Evolutionary conservation across 2,329 filamentous ascomycete genomes (phyloP).

Genomic region (Curvularia verruculosa): DNA sequence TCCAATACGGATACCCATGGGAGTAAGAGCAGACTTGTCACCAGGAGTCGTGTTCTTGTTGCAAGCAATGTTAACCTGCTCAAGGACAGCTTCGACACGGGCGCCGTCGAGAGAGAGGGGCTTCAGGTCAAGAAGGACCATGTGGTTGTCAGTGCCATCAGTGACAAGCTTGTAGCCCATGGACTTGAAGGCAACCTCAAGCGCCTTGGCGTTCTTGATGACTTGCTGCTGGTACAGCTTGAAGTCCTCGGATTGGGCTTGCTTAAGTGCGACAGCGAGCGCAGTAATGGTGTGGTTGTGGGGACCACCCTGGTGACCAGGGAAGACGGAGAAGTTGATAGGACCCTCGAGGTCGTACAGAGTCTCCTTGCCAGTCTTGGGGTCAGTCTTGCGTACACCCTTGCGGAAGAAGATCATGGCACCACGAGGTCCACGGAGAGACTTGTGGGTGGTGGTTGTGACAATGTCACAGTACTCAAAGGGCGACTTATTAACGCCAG

Average conservation of each 20-base stretch:
- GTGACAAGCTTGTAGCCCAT: slow-evolving; percentile 93
- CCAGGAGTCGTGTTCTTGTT: slow-evolving; percentile 99
- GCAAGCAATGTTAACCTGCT: slow-evolving; percentile 98
- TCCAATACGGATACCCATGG: slow-evolving; percentile 90
- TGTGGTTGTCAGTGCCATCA: slow-evolving; percentile 95
- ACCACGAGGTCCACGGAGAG: slow-evolving; percentile 88
- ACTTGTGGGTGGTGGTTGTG: slow-evolving; percentile 98
- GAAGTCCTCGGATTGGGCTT: slow-evolving; percentile 90
- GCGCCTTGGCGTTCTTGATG: slow-evolving; percentile 87
- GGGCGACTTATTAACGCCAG: slow-evolving; percentile 86
- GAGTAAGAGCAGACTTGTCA: slow-evolving; percentile 90
- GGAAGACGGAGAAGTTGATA: slow-evolving; percentile 99
- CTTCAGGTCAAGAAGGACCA: slow-evolving; percentile 94
- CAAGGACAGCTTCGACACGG: slow-evolving; percentile 91
- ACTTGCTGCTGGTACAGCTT: slow-evolving; percentile 93
- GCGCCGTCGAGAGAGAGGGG: slow-evolving; percentile 87
- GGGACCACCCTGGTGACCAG: slow-evolving; percentile 95
- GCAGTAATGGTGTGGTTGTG: slow-evolving; percentile 99
- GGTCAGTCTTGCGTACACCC: slow-evolving; percentile 80
- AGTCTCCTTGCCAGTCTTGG: slow-evolving; percentile 84
- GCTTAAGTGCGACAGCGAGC: slow-evolving; percentile 90
- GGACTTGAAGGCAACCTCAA: slow-evolving; percentile 70
- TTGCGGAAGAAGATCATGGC: slow-evolving; percentile 99
- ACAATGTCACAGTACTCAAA: slow-evolving; percentile 92
- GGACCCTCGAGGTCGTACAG: slow-evolving; percentile 91